phyloP scores from a whole-genome alignment of 164 flowering plant genomes.

The Liriodendron chinense region DNA sequence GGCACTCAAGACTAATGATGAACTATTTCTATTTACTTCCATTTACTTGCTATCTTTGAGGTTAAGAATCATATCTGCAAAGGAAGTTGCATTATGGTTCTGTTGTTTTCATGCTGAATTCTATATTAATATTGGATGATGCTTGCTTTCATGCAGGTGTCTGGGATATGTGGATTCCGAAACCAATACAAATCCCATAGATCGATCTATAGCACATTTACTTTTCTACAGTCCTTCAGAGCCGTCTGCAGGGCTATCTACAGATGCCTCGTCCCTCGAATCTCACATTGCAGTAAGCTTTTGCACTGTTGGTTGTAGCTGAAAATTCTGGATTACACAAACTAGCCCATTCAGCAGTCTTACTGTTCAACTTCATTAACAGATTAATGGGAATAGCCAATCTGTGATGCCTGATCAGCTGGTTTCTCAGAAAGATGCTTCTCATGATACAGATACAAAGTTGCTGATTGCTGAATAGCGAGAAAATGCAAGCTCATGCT shows the following conservation, averaged over 20 bases:
- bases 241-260: conserved; percentile 25
- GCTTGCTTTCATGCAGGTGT: conserved; percentile 35
- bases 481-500: conserved; percentile 11
- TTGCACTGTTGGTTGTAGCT: not conserved
- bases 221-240: conserved; percentile 71
- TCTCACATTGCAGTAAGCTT: conserved; percentile 42
- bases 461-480: conserved; percentile 16
- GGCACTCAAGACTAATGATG: no score
- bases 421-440: conserved; percentile 25
- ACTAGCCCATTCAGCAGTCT: not conserved
- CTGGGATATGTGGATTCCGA: conserved; percentile 59
- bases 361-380: conserved; percentile 15
- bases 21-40: not conserved
- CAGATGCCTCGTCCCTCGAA: conserved; percentile 29
- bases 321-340: not conserved
- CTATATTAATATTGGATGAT: not conserved
- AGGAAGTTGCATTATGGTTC: not conserved
- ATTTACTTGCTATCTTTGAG: not conserved
- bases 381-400: conserved; percentile 31
- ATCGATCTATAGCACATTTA: conserved; percentile 80
- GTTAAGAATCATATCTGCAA: not conserved
- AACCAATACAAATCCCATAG: conserved; percentile 85
- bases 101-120: not conserved
- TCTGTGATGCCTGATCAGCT: conserved; percentile 31
- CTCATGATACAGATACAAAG: conserved; percentile 21